phyloP scores from a whole-genome alignment of 352 stramenopile species.

The Phytophthora nicotianae region DNA sequence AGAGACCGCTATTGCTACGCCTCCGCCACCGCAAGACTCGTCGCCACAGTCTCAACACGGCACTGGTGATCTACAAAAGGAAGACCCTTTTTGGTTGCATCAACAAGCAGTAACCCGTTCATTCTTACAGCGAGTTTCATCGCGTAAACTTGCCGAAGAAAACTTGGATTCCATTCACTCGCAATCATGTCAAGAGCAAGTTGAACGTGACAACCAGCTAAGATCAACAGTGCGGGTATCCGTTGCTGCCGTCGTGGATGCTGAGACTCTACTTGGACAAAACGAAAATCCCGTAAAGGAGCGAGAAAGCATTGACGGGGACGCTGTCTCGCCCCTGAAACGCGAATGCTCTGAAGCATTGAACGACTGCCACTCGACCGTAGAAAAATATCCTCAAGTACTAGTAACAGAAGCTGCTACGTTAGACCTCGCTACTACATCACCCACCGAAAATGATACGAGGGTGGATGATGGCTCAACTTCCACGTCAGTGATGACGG shows the following conservation, averaged over 20 bases:
- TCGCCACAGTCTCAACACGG: neutral
- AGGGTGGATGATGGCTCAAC: conserved; percentile 10
- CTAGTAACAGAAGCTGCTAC: neutral
- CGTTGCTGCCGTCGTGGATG: conserved; percentile 1
- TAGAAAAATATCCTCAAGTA: conserved; percentile 10
- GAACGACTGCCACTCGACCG: conserved; percentile 9
- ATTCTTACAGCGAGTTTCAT: conserved; percentile 26
- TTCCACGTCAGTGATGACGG: neutral
- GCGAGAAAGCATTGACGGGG: conserved; percentile 6
- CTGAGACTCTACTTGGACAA: conserved; percentile 8
- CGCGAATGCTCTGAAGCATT: conserved; percentile 6
- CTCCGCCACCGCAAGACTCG: neutral
- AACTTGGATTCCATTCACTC: conserved; percentile 5
- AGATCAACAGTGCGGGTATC: neutral
- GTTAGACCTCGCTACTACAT: neutral
- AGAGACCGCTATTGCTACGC: neutral
- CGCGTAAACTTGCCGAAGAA: conserved; percentile 7
- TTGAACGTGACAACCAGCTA: neutral
- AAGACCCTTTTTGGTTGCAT: conserved; percentile 10
- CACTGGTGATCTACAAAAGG: neutral
- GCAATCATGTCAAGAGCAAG: conserved; percentile 5
- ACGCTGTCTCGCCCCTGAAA: conserved; percentile 9
- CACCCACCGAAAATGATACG: conserved; percentile 12
- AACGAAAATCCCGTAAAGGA: conserved; percentile 11
- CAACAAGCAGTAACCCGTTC: conserved; percentile 19